These are phyloP conservation scores for Exophiala mesophila DNA, from an alignment of 2,329 filamentous ascomycete species.

Conservation along the genomic window DNA sequence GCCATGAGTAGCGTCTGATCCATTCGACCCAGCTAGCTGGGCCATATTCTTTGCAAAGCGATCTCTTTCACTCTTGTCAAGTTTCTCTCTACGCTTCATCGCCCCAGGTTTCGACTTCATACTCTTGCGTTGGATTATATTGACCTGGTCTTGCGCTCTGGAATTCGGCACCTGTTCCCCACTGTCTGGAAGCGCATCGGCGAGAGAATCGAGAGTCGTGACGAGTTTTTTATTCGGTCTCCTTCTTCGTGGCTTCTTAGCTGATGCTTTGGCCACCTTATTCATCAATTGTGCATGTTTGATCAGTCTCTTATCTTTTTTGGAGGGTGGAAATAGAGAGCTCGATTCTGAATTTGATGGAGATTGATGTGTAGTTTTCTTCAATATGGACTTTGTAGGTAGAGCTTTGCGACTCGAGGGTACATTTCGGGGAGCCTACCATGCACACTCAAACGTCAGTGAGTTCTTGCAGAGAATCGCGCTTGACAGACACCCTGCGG, in stretches of 20 bases:
- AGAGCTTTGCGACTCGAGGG: not conserved
- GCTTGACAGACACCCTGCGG: no score
- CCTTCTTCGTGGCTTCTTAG: slow-evolving; percentile 53
- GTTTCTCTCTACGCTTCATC: slow-evolving; percentile 72
- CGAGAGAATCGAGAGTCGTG: slow-evolving; percentile 68
- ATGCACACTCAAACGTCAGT: no score
- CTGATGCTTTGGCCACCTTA: slow-evolving; percentile 60
- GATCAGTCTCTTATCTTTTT: slow-evolving; percentile 77
- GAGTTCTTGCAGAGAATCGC: no score
- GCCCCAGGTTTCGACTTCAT: slow-evolving; percentile 71
- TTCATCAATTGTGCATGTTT: slow-evolving; percentile 76
- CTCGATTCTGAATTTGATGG: slow-evolving; percentile 7
- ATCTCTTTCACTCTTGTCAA: slow-evolving; percentile 76
- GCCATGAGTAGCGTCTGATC: slow-evolving; percentile 10
- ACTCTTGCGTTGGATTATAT: slow-evolving; percentile 69
- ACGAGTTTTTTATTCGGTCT: slow-evolving; percentile 72
- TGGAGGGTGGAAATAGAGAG: slow-evolving; percentile 59
- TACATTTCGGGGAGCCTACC: not conserved
- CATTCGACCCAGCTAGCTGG: slow-evolving; percentile 47
- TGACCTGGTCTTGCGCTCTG: slow-evolving; percentile 45
- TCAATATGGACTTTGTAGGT: slow-evolving; percentile 20
- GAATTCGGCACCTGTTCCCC: slow-evolving; percentile 43
- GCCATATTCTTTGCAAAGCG: slow-evolving; percentile 81
- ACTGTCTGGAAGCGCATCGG: slow-evolving; percentile 68
- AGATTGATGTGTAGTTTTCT: no score